phyloP scores from a whole-genome alignment of 306 rosid species.

The Mimosa bimucronata region DNA sequence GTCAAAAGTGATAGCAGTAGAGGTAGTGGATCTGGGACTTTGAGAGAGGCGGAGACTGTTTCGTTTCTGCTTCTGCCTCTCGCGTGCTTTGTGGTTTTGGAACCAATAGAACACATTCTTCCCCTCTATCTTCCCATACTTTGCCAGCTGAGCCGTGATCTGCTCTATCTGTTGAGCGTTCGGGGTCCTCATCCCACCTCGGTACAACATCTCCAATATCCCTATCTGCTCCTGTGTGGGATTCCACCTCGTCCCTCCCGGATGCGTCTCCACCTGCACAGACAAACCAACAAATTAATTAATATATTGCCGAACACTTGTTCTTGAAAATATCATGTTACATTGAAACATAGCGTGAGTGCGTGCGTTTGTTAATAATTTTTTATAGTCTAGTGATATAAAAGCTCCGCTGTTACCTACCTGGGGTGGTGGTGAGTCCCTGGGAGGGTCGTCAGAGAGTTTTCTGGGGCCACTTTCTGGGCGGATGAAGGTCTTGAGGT shows the following conservation, averaged over 20 bases:
- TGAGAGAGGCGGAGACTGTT: slow-evolving; percentile 62
- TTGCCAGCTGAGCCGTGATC: slow-evolving; percentile 76
- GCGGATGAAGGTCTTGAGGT: slow-evolving; percentile 86
- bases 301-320: too few species aligned
- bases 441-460: slow-evolving; percentile 43
- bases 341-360: too few species aligned
- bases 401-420: too few species aligned
- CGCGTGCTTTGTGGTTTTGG: slow-evolving; percentile 98
- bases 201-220: slow-evolving; percentile 85
- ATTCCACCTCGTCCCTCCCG: slow-evolving; percentile 97
- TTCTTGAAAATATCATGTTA: background rate
- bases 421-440: slow-evolving; percentile 47
- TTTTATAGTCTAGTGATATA: too few species aligned
- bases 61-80: slow-evolving; percentile 97
- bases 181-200: slow-evolving; percentile 92
- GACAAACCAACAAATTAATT: background rate
- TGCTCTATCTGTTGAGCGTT: slow-evolving; percentile 94
- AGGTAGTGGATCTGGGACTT: slow-evolving; percentile 44
- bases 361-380: too few species aligned
- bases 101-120: slow-evolving; percentile 99
- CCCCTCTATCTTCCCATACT: slow-evolving; percentile 95
- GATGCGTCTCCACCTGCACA: slow-evolving; percentile 78
- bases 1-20: slow-evolving; percentile 35
- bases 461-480: slow-evolving; percentile 69
- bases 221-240: slow-evolving; percentile 98